Base-by-base conservation (phyloP, 257 asterid species). In the Ehretia macrophylla region DNA sequence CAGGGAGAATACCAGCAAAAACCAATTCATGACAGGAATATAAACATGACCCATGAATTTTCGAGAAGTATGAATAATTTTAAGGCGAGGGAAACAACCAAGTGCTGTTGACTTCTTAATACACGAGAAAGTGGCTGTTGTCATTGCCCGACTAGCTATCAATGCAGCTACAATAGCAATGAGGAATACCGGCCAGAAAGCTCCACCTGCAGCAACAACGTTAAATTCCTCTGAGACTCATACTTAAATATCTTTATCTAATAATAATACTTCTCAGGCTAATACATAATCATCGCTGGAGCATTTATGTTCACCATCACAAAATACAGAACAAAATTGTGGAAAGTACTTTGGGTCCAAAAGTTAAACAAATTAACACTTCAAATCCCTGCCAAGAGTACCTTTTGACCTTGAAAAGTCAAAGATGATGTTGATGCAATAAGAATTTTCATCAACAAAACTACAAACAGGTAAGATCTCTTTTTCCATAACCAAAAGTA, bases 71-170 rank as follows among this genome's bases (percentile, higher is more conserved):
- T 93, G 99, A 62, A 93, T 71, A 55, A 93, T 86, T 82, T 93
- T 93, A 23, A 93, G 90, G 66, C 97, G 95, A 68, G 99, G 99
- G 68, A 93, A 93, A 75, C 99, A 93, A 55, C 99, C 99, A 49
- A 93, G 95, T 12, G 96, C 92, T 20, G 86, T 79, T 68, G 99
- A 85, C 68, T 93, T 97, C 64, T 93, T 89, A 45, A 93, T 85
- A 74, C 97, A 89, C 38, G 99, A 87, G 79, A 93, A 93, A 44
- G 96, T 86, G 14, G 97, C 97, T 50, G 99, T 86, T 51, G 96
- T 89, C 95, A 85, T 89, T 46, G 97, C 87, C 79, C 97, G 79
- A 81, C 99, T 93, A 67, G 99, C 99, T 69, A 93, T 87, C 73
- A 93, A 68, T 35, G 99, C 99, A 66, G 99, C 99, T 63, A 87